Percentiles rank a stretch among this genome's conserved stretches.
Conservation (phyloP, 2,329 filamentous ascomycete genomes). For the Arthrobotrys sphaeroides region DNA sequence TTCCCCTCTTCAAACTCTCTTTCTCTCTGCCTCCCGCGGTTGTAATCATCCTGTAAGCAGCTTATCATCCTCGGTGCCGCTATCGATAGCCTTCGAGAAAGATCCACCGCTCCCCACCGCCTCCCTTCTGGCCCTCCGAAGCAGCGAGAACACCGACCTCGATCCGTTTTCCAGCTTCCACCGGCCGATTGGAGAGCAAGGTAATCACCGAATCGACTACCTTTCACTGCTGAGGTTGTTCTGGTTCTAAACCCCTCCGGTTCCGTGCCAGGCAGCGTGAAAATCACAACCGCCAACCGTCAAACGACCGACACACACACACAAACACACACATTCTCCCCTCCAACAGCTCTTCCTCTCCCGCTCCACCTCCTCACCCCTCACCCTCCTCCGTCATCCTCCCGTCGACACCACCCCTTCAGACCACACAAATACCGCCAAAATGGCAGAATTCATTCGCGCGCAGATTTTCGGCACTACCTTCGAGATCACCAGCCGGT, state of each 20-base stretch:
- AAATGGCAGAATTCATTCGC: slow-evolving; percentile 98
- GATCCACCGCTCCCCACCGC: not conserved
- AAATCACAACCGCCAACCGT: not conserved
- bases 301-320: slow-evolving; percentile 9
- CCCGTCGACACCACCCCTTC: slow-evolving; percentile 1
- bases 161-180: not conserved
- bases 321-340: no score
- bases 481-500: slow-evolving; percentile 99
- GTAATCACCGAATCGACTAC: no score
- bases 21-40: not conserved
- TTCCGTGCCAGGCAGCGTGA: slow-evolving; percentile 2
- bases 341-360: not conserved
- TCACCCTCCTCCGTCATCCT: not conserved
- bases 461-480: slow-evolving; percentile 99
- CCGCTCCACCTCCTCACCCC: not conserved
- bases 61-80: not conserved
- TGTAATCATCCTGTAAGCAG: not conserved
- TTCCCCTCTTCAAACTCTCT: not conserved
- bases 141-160: not conserved
- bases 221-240: no score
- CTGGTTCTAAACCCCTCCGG: not conserved
- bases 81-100: slow-evolving; percentile 4
- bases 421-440: slow-evolving; percentile 60
- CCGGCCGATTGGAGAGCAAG: slow-evolving; percentile 22
- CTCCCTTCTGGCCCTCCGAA: not conserved